phyloP scores from a whole-genome alignment of 192 early-diverging fungal species.

The Phycomyces nitens region DNA sequence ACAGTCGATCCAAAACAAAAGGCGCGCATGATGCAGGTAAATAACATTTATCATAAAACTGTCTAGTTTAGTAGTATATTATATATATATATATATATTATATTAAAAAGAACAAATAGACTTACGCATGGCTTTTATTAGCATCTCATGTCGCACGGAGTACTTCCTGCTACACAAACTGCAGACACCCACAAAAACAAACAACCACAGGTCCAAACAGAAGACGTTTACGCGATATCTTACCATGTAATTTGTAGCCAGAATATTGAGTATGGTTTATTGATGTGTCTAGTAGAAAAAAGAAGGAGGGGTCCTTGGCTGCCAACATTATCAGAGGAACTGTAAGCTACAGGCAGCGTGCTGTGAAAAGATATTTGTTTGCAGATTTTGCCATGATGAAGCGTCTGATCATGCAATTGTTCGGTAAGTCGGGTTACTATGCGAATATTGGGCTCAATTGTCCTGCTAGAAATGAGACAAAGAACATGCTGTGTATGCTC shows the following conservation, averaged over 20 bases:
- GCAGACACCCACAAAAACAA: slow-evolving; percentile 49
- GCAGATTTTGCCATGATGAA: slow-evolving; percentile 84
- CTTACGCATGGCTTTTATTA: not conserved
- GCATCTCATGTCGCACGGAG: slow-evolving; percentile 17
- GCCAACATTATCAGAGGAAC: slow-evolving; percentile 74
- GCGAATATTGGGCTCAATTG: not conserved
- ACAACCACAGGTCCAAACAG: slow-evolving; percentile 45
- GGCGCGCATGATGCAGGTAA: slow-evolving; percentile 70
- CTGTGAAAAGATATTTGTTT: slow-evolving; percentile 74
- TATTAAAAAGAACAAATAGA: not conserved
- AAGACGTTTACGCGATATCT: not conserved
- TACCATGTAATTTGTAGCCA: slow-evolving; percentile 7
- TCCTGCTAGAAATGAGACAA: slow-evolving; percentile 42
- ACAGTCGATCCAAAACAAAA: slow-evolving; percentile 54
- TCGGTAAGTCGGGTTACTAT: slow-evolving; percentile 42
- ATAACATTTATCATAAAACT: not conserved
- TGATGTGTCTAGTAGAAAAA: slow-evolving; percentile 42
- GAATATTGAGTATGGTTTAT: not conserved
- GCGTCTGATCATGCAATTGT: slow-evolving; percentile 70
- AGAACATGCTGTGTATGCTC: slow-evolving; percentile 92
- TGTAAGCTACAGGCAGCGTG: slow-evolving; percentile 77
- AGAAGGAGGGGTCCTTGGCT: slow-evolving; percentile 54
- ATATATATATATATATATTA: no score
- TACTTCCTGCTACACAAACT: not conserved
- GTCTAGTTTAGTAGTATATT: slow-evolving; percentile 1